phyloP scores from a whole-genome alignment of 108 stramenopile genomes.

The Seminavis robusta region DNA sequence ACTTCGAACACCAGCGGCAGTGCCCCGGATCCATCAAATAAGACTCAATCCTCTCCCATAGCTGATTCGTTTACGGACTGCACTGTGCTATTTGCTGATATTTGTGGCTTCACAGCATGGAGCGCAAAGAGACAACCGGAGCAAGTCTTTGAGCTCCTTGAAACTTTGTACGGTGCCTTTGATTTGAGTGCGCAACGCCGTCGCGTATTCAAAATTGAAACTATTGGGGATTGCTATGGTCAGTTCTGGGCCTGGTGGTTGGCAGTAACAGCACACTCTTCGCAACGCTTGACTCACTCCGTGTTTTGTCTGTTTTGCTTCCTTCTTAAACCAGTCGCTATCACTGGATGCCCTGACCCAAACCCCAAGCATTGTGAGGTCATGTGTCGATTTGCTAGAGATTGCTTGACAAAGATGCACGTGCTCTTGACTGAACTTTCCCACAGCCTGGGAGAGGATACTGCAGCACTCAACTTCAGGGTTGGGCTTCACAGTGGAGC shows the following conservation, averaged over 20 bases:
- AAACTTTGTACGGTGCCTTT: constrained; percentile 36
- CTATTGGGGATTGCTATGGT: constrained; percentile 20
- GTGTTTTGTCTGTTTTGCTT: constrained; percentile 28
- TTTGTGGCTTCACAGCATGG: constrained; percentile 50
- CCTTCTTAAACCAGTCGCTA: constrained; percentile 38
- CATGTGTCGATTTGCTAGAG: constrained; percentile 10
- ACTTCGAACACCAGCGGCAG: not conserved
- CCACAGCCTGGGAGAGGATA: not conserved
- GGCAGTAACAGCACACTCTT: constrained; percentile 9
- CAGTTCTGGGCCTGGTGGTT: not conserved
- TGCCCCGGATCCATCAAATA: not conserved
- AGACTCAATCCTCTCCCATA: constrained; percentile 9
- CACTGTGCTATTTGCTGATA: constrained; percentile 47
- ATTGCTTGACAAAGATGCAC: not conserved
- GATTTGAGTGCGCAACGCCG: constrained; percentile 25
- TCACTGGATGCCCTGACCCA: constrained; percentile 14
- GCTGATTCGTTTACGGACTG: constrained; percentile 21
- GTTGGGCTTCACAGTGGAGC: constrained; percentile 17
- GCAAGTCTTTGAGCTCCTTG: constrained; percentile 37
- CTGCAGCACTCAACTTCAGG: constrained; percentile 9
- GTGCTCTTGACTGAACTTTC: constrained; percentile 2
- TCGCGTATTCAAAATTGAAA: constrained; percentile 41
- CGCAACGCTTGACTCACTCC: constrained; percentile 30
- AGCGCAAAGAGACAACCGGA: constrained; percentile 9
- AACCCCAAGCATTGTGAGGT: constrained; percentile 7